Evolutionary conservation across 306 rosid species (phyloP), one percentile per base, ranked within the genome.

Genomic region (Quercus robur): DNA sequence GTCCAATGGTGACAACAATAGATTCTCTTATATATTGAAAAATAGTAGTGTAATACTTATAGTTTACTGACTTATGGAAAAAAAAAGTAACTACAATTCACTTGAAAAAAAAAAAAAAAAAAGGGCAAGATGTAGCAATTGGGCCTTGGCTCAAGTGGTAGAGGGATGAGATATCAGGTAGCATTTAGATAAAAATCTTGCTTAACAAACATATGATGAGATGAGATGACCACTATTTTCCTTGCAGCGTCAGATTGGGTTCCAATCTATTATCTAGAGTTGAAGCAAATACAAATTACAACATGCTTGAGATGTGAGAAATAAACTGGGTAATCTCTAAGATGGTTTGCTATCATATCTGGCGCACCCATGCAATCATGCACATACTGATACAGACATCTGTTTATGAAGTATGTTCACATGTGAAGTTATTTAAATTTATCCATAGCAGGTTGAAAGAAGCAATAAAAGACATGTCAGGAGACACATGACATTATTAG

Each of bases 191-290:
- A 38, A 38, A 38, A 38, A 7, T 38, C 46, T 38, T 38, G 46
- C 46, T 38, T 38, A 38, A 38, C 46, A 38, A 38, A 38, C 11
- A 0, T 7, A 38, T 38, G 87, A 78, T 89, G 82, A 25, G 97
- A 89, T 74, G 97, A 86, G 85, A 92, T 59, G 61, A 92, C 84
- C 75, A 86, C 93, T 35, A 92, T 70, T 83, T 94, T 92, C 73
- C 72, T 81, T 9, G 81, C 89, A 66, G 89, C 82, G 75, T 84
- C 81, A 76, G 82, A 82, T 49, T 7, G 85, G 85, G 86, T 86
- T 89, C 91, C 92, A 91, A 88, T 87, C 97, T 82, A 81, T 91
- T 67, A 90, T 97, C 98, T 92, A 71, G 11, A 80, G 57, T 79
- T 17, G 66, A 51, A 88, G 66, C 59, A 63, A 12, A 77, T 71